Evolutionary conservation across 257 asterid genomes (phyloP).

Genomic region (Coffea eugenioides): DNA sequence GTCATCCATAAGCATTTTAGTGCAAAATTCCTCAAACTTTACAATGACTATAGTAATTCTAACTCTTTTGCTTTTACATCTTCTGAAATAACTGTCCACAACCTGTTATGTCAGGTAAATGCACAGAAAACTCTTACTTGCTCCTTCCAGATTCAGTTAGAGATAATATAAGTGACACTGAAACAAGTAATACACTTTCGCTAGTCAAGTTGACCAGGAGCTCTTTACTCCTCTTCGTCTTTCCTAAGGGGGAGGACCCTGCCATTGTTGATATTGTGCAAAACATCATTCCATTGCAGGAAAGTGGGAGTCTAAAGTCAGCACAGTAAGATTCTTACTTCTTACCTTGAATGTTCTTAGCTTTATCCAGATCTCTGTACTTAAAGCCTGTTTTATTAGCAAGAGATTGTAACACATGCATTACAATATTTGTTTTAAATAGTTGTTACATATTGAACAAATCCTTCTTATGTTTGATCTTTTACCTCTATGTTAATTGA

Average conservation of each 20-base stretch:
- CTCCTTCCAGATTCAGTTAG: too few species aligned
- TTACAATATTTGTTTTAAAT: background rate
- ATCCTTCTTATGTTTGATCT: background rate
- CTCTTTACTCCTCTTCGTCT: constrained; percentile 39
- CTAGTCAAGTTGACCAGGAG: constrained; percentile 47
- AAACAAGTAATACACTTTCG: constrained; percentile 31
- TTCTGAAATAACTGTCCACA: too few species aligned
- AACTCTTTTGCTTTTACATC: too few species aligned
- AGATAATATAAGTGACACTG: background rate
- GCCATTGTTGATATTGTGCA: constrained; percentile 33
- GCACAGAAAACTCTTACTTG: too few species aligned
- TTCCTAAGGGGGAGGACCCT: constrained; percentile 33
- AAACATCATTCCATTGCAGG: constrained; percentile 33
- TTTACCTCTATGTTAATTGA: background rate
- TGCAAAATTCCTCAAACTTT: too few species aligned
- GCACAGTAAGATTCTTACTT: constrained; percentile 36
- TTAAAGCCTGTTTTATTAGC: background rate
- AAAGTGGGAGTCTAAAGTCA: constrained; percentile 31
- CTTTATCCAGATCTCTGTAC: background rate
- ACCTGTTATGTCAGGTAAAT: too few species aligned
- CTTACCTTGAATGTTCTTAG: background rate
- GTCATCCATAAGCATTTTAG: background rate
- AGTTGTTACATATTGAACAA: background rate
- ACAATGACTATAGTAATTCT: too few species aligned
- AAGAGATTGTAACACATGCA: background rate